Evolutionary conservation across 805 yeast genomes (phyloP).

Genomic region (Saccharomycopsis fibuligera): DNA sequence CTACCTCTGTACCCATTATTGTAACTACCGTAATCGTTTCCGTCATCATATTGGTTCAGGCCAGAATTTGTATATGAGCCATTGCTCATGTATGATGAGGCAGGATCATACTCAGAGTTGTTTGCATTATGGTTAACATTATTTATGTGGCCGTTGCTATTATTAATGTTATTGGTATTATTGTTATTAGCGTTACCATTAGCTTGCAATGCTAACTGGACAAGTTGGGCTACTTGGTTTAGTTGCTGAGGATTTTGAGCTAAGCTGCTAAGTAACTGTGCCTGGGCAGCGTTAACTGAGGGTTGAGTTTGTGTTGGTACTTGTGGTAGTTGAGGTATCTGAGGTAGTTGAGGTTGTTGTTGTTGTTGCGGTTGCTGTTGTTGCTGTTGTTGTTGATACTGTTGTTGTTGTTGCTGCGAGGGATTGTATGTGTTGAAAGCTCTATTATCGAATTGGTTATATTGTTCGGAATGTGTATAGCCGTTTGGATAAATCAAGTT

Average conservation of each 20-base stretch:
- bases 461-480: neutral
- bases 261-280: conserved; percentile 2
- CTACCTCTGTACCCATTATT: neutral
- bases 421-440: neutral
- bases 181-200: neutral
- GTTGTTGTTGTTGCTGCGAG: neutral
- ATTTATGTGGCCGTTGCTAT: neutral
- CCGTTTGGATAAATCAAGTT: neutral
- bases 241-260: conserved; percentile 12
- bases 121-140: neutral
- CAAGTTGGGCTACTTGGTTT: conserved; percentile 17
- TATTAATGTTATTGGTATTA: neutral
- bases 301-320: no score
- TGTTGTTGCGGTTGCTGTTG: no score
- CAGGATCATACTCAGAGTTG: no score
- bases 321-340: neutral
- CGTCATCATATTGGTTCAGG: no score
- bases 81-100: no score
- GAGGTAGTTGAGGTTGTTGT: neutral
- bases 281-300: no score
- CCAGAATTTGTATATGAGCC: no score
- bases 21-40: no score
- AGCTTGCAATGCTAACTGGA: conserved; percentile 9
- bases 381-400: no score
- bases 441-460: neutral